Evolutionary conservation across 2,329 filamentous ascomycete species (phyloP), one percentile per base, ranked within the genome.

Genomic region (Colletotrichum sidae): DNA sequence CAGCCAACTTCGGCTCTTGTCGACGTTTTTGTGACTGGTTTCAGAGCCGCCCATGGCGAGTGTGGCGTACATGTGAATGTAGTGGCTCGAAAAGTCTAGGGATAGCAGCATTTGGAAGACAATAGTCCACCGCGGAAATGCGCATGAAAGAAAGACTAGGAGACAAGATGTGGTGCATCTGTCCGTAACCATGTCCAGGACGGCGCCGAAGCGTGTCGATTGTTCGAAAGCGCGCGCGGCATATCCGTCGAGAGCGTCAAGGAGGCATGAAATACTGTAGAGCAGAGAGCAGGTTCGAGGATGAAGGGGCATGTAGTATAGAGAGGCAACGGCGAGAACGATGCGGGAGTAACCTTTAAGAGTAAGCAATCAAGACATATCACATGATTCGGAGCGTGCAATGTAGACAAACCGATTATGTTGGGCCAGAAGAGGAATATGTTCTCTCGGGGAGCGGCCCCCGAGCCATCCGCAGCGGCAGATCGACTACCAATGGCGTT

Each of bases 241-340:
- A 72, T 94, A 91, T 72, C 96, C 96, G 76, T 99, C 96, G 69
- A 98, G 87, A 50, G 95, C 96, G 77, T 99, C 96, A 70, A 99
- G 91, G 49, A 98, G 87, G 78, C 96, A 98, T 34, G 95, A 98
- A 65, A 99, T 83, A 76, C 90, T 95, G 85, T 99, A 99, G 59
- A 96, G 88, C 54, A 94, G 79, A 65, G 92, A 94, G 82, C 95
- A 98, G 42, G 94, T 97, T 73, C 95, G 91, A n/a, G 95, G 95
- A 78, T 99, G 96, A 58, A 98, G 88, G 55, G 96, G 95, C 96
- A 99, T 99, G 84, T 97, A 99, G 83, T 98, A 97, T 70, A 99
- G 89, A 35, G 96, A 97, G 52, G 92, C 93, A 73, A 97, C 83
- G 72, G 94, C 94, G 70, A 95, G 87, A 69, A 95, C 81, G 74